phyloP scores from a whole-genome alignment of 352 stramenopile species.

The Phytophthora vignae region DNA sequence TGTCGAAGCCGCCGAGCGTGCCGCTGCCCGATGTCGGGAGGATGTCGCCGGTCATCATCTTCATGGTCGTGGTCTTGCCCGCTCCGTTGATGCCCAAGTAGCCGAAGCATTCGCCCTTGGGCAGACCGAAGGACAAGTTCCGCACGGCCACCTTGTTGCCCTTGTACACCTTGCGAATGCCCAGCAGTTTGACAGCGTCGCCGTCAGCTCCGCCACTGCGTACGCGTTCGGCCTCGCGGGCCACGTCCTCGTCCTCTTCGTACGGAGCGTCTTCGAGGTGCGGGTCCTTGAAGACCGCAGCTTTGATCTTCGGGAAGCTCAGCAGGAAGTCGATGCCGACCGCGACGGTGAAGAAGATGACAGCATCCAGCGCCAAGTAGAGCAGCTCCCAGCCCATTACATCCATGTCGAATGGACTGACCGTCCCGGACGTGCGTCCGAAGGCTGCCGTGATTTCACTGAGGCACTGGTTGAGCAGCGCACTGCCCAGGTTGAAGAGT shows the following conservation, averaged over 20 bases:
- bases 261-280: conserved; percentile 21
- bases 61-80: conserved; percentile 96
- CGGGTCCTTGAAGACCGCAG: conserved; percentile 32
- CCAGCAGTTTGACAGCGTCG: conserved; percentile 44
- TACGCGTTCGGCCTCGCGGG: conserved; percentile 44
- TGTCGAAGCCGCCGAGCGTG: conserved; percentile 63
- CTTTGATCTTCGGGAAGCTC: conserved; percentile 40
- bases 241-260: conserved; percentile 54
- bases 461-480: conserved; percentile 44
- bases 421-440: conserved; percentile 33
- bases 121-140: conserved; percentile 80
- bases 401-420: conserved; percentile 57
- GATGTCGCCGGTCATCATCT: conserved; percentile 93
- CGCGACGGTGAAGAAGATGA: conserved; percentile 37
- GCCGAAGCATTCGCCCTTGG: conserved; percentile 92
- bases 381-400: conserved; percentile 65
- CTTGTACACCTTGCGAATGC: conserved; percentile 53
- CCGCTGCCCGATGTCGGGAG: conserved; percentile 48
- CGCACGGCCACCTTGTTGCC: conserved; percentile 77
- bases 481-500: conserved; percentile 54
- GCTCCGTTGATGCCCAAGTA: conserved; percentile 95
- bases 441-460: conserved; percentile 41
- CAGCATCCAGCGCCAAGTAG: conserved; percentile 43
- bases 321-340: conserved; percentile 50
- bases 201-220: conserved; percentile 33